A percentile compares a stretch with the other conserved stretches of the same genome.
phyloP scores from a whole-genome alignment of 371 early-diverging fungal genomes.

The Mortierella sp. region DNA sequence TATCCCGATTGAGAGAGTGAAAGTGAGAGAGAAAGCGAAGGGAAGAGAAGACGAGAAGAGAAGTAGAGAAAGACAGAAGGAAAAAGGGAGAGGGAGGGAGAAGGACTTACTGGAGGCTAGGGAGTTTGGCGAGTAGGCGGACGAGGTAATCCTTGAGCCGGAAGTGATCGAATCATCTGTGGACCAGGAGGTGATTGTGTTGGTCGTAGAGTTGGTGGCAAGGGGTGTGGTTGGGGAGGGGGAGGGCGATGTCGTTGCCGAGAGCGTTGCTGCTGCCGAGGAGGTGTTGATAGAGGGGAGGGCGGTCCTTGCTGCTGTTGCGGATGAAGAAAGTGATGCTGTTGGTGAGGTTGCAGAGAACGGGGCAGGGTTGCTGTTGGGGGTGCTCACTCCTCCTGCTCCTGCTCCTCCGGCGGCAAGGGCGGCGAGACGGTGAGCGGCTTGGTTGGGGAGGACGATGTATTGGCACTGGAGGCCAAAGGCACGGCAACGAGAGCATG shows the following conservation, averaged over 20 bases:
- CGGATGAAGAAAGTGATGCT: neutral
- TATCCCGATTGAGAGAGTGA: neutral
- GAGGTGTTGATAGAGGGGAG: neutral
- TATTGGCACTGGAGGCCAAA: constrained; percentile 56
- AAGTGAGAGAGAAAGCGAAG: neutral
- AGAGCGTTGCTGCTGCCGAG: neutral
- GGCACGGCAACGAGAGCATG: constrained; percentile 45
- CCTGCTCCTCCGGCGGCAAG: constrained; percentile 31
- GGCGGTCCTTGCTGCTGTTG: neutral
- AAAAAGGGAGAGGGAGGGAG: neutral
- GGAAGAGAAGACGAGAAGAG: no score
- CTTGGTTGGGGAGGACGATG: constrained; percentile 54
- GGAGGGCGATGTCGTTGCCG: neutral
- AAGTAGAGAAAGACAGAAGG: no score
- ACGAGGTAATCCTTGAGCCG: neutral
- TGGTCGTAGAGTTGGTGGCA: constrained; percentile 3
- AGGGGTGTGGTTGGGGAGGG: neutral
- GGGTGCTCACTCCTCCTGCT: neutral
- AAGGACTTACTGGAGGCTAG: constrained; percentile 17
- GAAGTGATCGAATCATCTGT: neutral
- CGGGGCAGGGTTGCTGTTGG: neutral
- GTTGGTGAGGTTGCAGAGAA: neutral
- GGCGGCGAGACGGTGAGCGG: constrained; percentile 38
- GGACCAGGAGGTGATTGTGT: neutral
- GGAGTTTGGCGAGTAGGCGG: constrained; percentile 2